phyloP scores from a whole-genome alignment of 164 flowering plant species.

The Dillenia turbinata region DNA sequence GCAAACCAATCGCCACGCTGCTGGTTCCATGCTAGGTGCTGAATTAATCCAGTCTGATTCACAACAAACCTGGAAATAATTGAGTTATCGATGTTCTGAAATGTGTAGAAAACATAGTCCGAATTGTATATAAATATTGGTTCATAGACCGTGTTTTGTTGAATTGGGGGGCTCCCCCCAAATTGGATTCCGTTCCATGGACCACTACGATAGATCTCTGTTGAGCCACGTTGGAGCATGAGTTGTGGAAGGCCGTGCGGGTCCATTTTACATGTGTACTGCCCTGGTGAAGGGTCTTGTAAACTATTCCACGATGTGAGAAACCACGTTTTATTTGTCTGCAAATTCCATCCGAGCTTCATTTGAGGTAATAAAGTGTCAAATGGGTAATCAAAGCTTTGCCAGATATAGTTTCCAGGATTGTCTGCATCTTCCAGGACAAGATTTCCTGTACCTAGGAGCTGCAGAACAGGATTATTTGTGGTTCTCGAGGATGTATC shows the following conservation, averaged over 20 bases:
- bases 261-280: constrained; percentile 26
- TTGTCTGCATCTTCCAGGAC: constrained; percentile 19
- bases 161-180: constrained; percentile 56
- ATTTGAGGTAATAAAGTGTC: constrained; percentile 30
- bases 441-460: constrained; percentile 44
- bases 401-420: constrained; percentile 13
- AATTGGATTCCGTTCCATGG: constrained; percentile 59
- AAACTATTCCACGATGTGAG: constrained; percentile 29
- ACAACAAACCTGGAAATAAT: constrained; percentile 34
- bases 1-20: constrained; percentile 8
- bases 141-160: background rate
- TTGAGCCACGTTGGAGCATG: constrained; percentile 3
- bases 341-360: constrained; percentile 21
- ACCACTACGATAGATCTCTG: constrained; percentile 33
- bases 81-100: constrained; percentile 1
- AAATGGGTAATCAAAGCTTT: constrained; percentile 20
- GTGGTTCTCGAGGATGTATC: constrained; percentile 7
- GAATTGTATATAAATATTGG: constrained; percentile 19
- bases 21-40: constrained; percentile 16
- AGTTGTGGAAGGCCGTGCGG: constrained; percentile 30
- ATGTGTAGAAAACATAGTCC: constrained; percentile 35
- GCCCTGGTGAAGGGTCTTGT: constrained; percentile 45
- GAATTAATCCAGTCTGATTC: constrained; percentile 12
- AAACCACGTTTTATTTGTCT: constrained; percentile 1
- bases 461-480: constrained; percentile 18